Percentiles rank a stretch among this genome's conserved stretches.
phyloP scores from a whole-genome alignment of 208 protist species.

The Vickermania ingenoplastis region DNA sequence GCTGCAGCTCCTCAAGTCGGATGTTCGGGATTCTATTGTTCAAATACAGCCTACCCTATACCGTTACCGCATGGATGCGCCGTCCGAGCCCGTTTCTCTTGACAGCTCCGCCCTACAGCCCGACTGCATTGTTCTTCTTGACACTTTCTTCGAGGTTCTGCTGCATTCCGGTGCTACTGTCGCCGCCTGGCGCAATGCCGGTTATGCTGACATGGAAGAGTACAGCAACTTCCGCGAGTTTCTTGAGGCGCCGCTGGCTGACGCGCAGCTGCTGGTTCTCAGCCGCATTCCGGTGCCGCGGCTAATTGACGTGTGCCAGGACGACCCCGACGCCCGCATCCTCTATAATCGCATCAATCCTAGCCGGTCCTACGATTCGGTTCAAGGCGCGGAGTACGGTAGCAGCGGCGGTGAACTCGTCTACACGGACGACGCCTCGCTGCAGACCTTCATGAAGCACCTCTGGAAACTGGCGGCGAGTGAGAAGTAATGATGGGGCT shows the following conservation, averaged over 20 bases:
- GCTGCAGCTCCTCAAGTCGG: constrained; percentile 93
- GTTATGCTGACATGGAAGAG: constrained; percentile 89
- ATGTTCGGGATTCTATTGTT: constrained; percentile 89
- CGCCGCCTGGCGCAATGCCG: constrained; percentile 92
- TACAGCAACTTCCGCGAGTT: constrained; percentile 94
- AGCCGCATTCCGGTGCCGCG: constrained; percentile 93
- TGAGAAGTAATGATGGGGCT: constrained; percentile 36
- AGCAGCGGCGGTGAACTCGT: constrained; percentile 80
- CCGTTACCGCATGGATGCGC: constrained; percentile 91
- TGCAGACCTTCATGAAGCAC: constrained; percentile 96
- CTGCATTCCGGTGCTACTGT: constrained; percentile 95
- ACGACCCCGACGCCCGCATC: constrained; percentile 94
- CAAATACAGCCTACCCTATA: constrained; percentile 99
- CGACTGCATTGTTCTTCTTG: constrained; percentile 96
- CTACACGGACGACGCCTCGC: constrained; percentile 97
- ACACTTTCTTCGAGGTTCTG: constrained; percentile 99
- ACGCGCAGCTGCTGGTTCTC: constrained; percentile 85
- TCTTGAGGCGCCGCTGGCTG: constrained; percentile 87
- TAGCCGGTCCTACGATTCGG: constrained; percentile 90
- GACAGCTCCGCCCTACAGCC: constrained; percentile 81
- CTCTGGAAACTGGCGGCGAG: constrained; percentile 95
- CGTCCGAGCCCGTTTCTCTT: constrained; percentile 87
- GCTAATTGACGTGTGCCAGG: constrained; percentile 94
- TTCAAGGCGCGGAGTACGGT: constrained; percentile 34
- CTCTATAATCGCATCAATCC: constrained; percentile 98